These are phyloP conservation scores for Phytophthora foliorum DNA, from an alignment of 352 stramenopile genomes.

Conservation along the genomic window DNA sequence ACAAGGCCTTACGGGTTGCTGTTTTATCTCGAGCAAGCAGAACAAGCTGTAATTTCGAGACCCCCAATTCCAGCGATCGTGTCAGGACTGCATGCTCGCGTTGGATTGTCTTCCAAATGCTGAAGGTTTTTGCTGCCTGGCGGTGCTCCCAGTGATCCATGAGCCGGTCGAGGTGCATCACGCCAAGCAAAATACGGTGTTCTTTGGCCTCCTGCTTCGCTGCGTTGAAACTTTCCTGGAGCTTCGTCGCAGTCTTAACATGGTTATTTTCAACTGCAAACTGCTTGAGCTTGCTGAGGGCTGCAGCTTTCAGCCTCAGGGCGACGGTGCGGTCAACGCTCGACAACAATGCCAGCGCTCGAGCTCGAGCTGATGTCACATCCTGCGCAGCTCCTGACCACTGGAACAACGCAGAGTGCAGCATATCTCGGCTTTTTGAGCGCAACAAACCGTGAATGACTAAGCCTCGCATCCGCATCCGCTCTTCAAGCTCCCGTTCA, in stretches of 20 bases:
- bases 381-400: conserved; percentile 35
- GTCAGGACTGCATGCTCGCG: conserved; percentile 7
- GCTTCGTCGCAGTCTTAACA: conserved; percentile 1
- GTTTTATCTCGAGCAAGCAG: conserved; percentile 26
- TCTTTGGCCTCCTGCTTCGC: conserved; percentile 13
- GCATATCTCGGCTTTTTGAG: conserved; percentile 38
- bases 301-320: conserved; percentile 36
- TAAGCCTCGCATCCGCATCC: conserved; percentile 36
- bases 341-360: conserved; percentile 30
- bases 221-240: conserved; percentile 24
- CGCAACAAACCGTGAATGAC: conserved; percentile 46
- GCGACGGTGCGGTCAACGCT: conserved; percentile 8
- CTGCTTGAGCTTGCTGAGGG: conserved; percentile 33
- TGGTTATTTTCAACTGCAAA: conserved; percentile 15
- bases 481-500: conserved; percentile 40
- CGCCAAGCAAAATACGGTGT: conserved; percentile 20
- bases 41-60: conserved; percentile 40
- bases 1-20: conserved; percentile 23
- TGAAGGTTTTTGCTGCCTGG: conserved; percentile 34
- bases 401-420: conserved; percentile 36
- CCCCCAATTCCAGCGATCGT: conserved; percentile 21
- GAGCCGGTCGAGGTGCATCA: conserved; percentile 34
- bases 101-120: conserved; percentile 22
- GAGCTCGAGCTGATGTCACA: conserved; percentile 19
- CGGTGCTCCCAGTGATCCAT: conserved; percentile 37